These are phyloP conservation scores for Takashimella tepidaria DNA, from an alignment of 1,284 basidiomycete species.

Conservation along the genomic window DNA sequence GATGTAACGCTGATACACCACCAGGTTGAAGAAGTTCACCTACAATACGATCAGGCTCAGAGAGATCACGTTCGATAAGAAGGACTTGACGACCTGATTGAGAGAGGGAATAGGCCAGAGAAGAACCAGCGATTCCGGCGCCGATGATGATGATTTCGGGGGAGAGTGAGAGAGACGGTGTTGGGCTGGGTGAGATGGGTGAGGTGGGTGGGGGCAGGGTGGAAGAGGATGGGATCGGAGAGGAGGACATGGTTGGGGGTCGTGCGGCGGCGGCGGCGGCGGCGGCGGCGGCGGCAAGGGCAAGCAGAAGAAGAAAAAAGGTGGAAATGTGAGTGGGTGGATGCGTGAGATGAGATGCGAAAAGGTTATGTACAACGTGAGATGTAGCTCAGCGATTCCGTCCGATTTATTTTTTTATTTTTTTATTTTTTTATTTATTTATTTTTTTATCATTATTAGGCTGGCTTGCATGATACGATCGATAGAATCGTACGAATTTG, in stretches of 20 bases:
- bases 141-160: constrained; percentile 69
- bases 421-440: too few species aligned
- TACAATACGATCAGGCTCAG: constrained; percentile 92
- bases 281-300: too few species aligned
- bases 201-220: not conserved
- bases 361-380: too few species aligned
- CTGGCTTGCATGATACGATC: too few species aligned
- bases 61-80: constrained; percentile 79
- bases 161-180: not conserved
- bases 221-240: not conserved
- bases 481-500: too few species aligned
- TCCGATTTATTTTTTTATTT: too few species aligned
- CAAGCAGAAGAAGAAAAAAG: too few species aligned
- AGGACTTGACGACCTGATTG: constrained; percentile 56
- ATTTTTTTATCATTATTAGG: too few species aligned
- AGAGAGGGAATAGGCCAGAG: constrained; percentile 55
- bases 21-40: constrained; percentile 96
- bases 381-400: too few species aligned
- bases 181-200: not conserved
- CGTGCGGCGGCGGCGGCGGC: too few species aligned
- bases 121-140: constrained; percentile 77
- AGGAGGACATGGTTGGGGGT: not conserved
- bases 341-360: too few species aligned
- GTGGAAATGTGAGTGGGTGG: too few species aligned
- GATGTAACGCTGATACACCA: constrained; percentile 70